Percentiles rank a stretch among this genome's conserved stretches.
Evolutionary conservation across 2,329 filamentous ascomycete genomes (phyloP).

Genomic region (Torrubiella hemipterigena): DNA sequence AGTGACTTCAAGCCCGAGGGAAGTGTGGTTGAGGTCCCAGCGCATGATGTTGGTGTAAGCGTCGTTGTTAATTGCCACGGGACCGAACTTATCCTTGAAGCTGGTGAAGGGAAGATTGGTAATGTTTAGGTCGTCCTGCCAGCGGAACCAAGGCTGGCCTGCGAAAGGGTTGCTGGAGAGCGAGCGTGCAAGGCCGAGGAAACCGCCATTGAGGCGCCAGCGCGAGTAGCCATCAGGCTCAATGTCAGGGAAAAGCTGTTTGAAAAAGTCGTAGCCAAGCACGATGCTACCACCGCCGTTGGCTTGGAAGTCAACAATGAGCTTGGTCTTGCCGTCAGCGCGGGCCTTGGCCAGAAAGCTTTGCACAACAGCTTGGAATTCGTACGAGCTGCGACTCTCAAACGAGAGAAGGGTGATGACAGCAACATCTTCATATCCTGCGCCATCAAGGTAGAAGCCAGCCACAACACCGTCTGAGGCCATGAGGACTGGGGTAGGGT

Average conservation of each 20-base stretch:
- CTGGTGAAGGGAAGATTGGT: constrained; percentile 34
- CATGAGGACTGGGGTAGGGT: constrained; percentile 18
- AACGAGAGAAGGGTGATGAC: constrained; percentile 18
- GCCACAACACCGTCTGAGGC: constrained; percentile 14
- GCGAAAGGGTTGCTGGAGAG: constrained; percentile 25
- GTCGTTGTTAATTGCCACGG: constrained; percentile 31
- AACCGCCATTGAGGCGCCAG: constrained; percentile 26
- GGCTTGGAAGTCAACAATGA: constrained; percentile 45
- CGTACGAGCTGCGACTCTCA: constrained; percentile 12
- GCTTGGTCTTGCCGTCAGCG: constrained; percentile 41
- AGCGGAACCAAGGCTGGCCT: constrained; percentile 20
- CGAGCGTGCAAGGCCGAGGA: constrained; percentile 27
- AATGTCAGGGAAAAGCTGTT: constrained; percentile 34
- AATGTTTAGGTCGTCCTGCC: constrained; percentile 34
- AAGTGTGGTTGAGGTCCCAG: constrained; percentile 34
- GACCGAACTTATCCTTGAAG: constrained; percentile 30
- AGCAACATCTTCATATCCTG: constrained; percentile 20
- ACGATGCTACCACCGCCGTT: constrained; percentile 49
- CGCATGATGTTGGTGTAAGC: constrained; percentile 40
- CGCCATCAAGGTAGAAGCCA: constrained; percentile 22
- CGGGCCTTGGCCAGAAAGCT: constrained; percentile 22
- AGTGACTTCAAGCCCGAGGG: constrained; percentile 18
- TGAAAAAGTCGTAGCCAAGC: constrained; percentile 51
- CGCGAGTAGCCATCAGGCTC: constrained; percentile 24
- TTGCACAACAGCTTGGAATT: constrained; percentile 21